A percentile compares a stretch with the other conserved stretches of the same genome.
Evolutionary conservation across 352 stramenopile genomes (phyloP).

Genomic region (Globisporangium nunn): DNA sequence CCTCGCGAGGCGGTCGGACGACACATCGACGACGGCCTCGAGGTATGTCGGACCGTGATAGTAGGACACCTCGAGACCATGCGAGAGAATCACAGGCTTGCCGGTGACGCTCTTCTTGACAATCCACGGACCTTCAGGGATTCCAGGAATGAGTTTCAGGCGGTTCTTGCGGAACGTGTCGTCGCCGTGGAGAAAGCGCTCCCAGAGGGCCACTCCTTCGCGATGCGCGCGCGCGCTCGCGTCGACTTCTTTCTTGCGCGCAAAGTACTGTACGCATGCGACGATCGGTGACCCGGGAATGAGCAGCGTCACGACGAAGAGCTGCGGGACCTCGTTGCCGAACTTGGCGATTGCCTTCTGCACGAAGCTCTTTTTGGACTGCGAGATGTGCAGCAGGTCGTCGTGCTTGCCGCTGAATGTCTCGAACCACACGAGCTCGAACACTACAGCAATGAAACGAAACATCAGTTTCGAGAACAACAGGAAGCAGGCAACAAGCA

Average conservation of each 20-base stretch:
- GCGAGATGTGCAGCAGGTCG: slow-evolving; percentile 58
- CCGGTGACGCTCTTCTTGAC: slow-evolving; percentile 72
- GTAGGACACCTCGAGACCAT: slow-evolving; percentile 55
- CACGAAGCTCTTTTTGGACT: slow-evolving; percentile 65
- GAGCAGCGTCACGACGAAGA: slow-evolving; percentile 73
- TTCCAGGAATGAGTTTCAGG: slow-evolving; percentile 74
- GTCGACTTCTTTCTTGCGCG: slow-evolving; percentile 24
- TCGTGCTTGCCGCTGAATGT: slow-evolving; percentile 61
- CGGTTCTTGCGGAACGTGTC: slow-evolving; percentile 62
- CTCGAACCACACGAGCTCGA: slow-evolving; percentile 82
- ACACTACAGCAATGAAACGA: slow-evolving; percentile 29
- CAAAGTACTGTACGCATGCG: slow-evolving; percentile 73
- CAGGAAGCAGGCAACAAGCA: not conserved
- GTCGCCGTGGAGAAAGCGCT: slow-evolving; percentile 53
- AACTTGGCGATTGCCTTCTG: slow-evolving; percentile 55
- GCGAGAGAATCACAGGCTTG: slow-evolving; percentile 73
- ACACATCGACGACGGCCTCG: slow-evolving; percentile 74
- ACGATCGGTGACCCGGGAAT: slow-evolving; percentile 61
- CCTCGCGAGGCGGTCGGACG: slow-evolving; percentile 62
- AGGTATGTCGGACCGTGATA: slow-evolving; percentile 58
- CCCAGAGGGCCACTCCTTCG: slow-evolving; percentile 45
- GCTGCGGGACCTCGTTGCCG: slow-evolving; percentile 53
- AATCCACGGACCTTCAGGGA: slow-evolving; percentile 76
- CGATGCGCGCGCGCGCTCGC: slow-evolving; percentile 11
- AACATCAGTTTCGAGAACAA: not conserved